Evolutionary conservation across 208 protist genomes (phyloP).

Genomic region (Trichomonas tenax): DNA sequence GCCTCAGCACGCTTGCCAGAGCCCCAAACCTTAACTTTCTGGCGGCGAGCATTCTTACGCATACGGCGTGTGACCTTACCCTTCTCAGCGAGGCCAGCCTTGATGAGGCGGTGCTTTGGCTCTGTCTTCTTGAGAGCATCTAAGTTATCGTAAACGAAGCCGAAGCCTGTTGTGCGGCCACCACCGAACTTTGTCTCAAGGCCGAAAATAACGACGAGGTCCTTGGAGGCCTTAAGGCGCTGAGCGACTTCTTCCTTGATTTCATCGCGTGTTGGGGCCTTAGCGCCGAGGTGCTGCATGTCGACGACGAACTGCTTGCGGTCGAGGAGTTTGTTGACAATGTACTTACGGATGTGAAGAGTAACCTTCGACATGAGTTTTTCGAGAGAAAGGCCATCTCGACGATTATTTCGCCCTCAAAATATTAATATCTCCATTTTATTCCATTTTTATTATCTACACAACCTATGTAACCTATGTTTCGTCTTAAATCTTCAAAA

Average conservation of each 20-base stretch:
- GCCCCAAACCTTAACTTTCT: slow-evolving; percentile 4
- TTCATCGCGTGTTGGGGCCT: slow-evolving; percentile 7
- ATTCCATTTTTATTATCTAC: too few relatives aligned
- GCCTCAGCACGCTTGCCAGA: background rate
- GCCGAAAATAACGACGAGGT: slow-evolving; percentile 72
- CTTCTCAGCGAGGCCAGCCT: background rate
- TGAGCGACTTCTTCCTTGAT: background rate
- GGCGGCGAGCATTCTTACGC: background rate
- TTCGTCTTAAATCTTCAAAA: too few relatives aligned
- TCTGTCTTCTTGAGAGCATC: slow-evolving; percentile 75
- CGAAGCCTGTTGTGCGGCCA: slow-evolving; percentile 90
- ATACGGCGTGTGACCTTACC: background rate
- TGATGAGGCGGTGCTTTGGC: slow-evolving; percentile 84
- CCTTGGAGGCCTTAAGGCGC: background rate
- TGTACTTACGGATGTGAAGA: slow-evolving; percentile 81
- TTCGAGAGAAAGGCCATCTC: too few relatives aligned
- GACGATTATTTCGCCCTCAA: too few relatives aligned
- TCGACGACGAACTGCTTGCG: slow-evolving; percentile 91
- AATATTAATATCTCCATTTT: too few relatives aligned
- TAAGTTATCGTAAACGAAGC: slow-evolving; percentile 93
- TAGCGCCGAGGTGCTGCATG: slow-evolving; percentile 7
- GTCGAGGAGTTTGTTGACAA: slow-evolving; percentile 94
- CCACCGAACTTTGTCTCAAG: slow-evolving; percentile 96
- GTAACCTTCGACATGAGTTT: slow-evolving; percentile 32
- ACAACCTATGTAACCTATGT: too few relatives aligned